These are phyloP conservation scores for Vigna mungo DNA, from an alignment of 306 rosid species.

Conservation along the genomic window DNA sequence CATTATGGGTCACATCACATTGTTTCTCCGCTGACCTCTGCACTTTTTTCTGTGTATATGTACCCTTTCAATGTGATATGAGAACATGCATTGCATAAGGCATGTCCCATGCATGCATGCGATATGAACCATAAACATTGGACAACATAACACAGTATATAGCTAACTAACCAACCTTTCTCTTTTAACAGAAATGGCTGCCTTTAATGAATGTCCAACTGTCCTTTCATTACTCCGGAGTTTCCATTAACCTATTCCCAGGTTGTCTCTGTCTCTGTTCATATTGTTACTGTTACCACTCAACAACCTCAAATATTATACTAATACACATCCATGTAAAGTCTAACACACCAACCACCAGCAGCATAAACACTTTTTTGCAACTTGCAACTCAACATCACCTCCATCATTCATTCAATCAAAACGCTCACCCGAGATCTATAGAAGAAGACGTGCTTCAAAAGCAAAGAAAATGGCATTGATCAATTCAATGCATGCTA, in stretches of 20 bases:
- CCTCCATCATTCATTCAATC: constrained; percentile 48
- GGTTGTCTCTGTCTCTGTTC: constrained; percentile 26
- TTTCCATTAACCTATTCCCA: constrained; percentile 39
- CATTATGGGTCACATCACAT: constrained; percentile 34
- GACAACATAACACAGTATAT: neutral
- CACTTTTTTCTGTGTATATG: neutral
- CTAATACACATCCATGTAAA: neutral
- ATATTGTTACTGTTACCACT: neutral
- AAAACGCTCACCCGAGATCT: neutral
- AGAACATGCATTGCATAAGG: too few species aligned
- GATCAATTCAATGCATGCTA: constrained; percentile 40
- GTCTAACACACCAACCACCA: neutral
- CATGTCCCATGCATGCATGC: neutral
- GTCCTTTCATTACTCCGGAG: constrained; percentile 43
- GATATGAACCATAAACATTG: neutral
- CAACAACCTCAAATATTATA: too few species aligned
- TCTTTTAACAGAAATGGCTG: constrained; percentile 51
- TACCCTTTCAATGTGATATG: neutral
- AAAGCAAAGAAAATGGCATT: constrained; percentile 43
- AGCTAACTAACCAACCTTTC: constrained; percentile 27
- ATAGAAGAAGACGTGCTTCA: constrained; percentile 43
- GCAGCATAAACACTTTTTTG: neutral
- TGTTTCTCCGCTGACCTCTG: neutral
- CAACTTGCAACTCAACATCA: constrained; percentile 7
- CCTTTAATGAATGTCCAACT: constrained; percentile 47